These are phyloP conservation scores for Dissoconium aciculare DNA, from an alignment of 2,329 filamentous ascomycete genomes.

Conservation along the genomic window DNA sequence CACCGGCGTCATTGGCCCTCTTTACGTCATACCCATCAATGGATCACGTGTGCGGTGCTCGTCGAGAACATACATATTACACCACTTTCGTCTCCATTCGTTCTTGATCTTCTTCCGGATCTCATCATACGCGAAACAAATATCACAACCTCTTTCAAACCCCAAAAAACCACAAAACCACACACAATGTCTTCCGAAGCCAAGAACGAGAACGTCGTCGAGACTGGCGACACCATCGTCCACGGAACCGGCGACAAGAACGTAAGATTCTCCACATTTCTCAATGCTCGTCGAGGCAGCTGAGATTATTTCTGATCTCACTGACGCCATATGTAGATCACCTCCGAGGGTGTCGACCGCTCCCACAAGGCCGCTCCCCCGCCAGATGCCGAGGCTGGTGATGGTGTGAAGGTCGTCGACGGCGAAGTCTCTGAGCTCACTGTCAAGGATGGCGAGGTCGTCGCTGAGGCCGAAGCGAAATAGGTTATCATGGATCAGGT, in stretches of 20 bases:
- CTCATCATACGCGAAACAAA: too few species aligned
- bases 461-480: too few species aligned
- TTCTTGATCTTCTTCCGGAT: too few species aligned
- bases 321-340: slow-evolving; percentile 4
- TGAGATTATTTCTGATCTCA: slow-evolving; percentile 4
- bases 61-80: not conserved
- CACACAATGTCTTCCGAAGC: slow-evolving; percentile 28
- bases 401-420: slow-evolving; percentile 10
- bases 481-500: too few species aligned
- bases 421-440: slow-evolving; percentile 1
- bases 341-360: slow-evolving; percentile 21
- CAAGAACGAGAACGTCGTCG: slow-evolving; percentile 30
- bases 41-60: not conserved
- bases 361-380: slow-evolving; percentile 27
- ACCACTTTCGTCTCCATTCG: not conserved
- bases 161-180: slow-evolving; percentile 7
- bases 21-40: too few species aligned
- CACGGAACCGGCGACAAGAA: slow-evolving; percentile 25
- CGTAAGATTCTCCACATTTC: slow-evolving; percentile 12
- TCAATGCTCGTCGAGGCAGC: not conserved
- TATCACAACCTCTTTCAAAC: slow-evolving; percentile 1
- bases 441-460: slow-evolving; percentile 1
- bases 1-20: too few species aligned
- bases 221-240: slow-evolving; percentile 24
- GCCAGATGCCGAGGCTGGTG: slow-evolving; percentile 27